Base-by-base conservation (phyloP, 306 rosid species). In the Fragaria nilgerrensis region DNA sequence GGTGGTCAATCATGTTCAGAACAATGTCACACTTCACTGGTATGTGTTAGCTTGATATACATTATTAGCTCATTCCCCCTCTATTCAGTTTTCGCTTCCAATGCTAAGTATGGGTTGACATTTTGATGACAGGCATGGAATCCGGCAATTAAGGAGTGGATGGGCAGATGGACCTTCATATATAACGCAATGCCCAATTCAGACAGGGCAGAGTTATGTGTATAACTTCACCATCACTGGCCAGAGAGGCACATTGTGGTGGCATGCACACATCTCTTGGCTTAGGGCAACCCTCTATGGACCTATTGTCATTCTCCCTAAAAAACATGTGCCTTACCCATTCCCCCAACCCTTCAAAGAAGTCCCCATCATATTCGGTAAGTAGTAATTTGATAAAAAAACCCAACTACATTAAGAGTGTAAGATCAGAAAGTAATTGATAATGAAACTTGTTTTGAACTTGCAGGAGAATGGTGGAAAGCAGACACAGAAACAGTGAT, bases 81-180 rank as follows among this genome's bases (percentile, higher is more conserved):
- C 61, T 11, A 55, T 23, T 12, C 1, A 25, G 66, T 15, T 25
- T 25, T 48, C 53, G 2, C 53, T 4, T 13, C 19, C 1, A 13
- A 61, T 61, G 67, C 37, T 61, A 12, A 61, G 23, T 16, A 29
- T 11, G n/a, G 15, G 13, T 61, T 27, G 9, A 59, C 25, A 50
- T 39, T 50, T 77, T 22, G 74, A 67, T 36, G 1, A 47, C 58
- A 87, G 97, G 94, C 94, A 89, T 11, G 92, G 94, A 55, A 27
- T 89, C 45, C 82, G 89, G 29, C 94, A 91, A 82, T 0, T 85
- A 53, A 87, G 61, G 78, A 92, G 89, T 75, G 94, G 85, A 48
- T 89, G 94, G 97, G 93, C 93, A 32, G 94, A 91, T 53, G 97
- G 92, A 55, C 94, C 97, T 2, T 88, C 97, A 6, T 91, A 91